Base-by-base conservation (phyloP, 257 asterid species). In the Haberlea rhodopensis region DNA sequence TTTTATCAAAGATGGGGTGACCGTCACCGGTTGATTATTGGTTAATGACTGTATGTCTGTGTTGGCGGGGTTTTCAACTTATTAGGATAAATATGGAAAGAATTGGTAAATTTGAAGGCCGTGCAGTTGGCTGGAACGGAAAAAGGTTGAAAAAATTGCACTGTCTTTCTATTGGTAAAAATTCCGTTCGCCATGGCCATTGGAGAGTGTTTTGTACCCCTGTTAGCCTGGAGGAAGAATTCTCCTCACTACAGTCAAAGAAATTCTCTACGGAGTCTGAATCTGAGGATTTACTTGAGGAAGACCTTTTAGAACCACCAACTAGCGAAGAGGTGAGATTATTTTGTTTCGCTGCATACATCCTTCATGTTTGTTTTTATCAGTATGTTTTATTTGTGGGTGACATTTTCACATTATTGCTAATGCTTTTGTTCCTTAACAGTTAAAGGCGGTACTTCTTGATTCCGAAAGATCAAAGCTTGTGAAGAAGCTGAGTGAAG, bases 401-500 rank as follows among this genome's bases (percentile, higher is more conserved):
- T 46, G 31, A 5, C 61, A 40, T 6, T 13, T 6, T 40, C 55
- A 10, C 26, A 10, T 60, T 65, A 23, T 34, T 27, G 48, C 37
- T 71, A 32, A 71, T 26, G 23, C 54, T 67, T 25, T 34, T 55
- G 51, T 70, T 65, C 56, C 27, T 70, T 53, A 61, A 67, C 86
- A 92, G 99, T 72, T 92, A 69, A 87, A 76, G 68, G 78, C 81
- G 43, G 74, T 89, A 53, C 85, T 80, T 63, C 80, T 76, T 54
- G 90, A 92, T 84, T 80, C 99, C 26, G 87, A 89, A 71, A 85
- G 99, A 78, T 61, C 88, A 29, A 75, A 84, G 68, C 86, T 92
- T 40, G 64, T 80, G 60, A 84, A 78, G 82, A 92, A 87, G 82
- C 74, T 92, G 63, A 85, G 99, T 62, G 97, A 92, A 79, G 99